Base-by-base conservation (phyloP, 192 early-diverging fungal genomes). In the Anaeromyces robustus region DNA sequence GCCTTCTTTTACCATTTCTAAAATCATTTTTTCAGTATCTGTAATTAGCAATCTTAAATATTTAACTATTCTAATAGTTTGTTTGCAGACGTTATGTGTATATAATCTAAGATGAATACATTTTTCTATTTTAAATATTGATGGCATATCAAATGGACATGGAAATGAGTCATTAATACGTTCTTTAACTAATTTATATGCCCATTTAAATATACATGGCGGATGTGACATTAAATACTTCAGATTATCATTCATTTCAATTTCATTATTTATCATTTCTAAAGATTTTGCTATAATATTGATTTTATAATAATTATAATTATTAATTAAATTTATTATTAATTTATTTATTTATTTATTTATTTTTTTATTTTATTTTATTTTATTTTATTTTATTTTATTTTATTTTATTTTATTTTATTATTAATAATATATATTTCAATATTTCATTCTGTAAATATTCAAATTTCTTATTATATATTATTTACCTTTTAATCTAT, bases 1-100 rank as follows among this genome's bases (percentile, higher is more conserved):
- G 29, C 78, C 81, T 14, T 80, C 79, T 2, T 80, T 43, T 7
- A 83, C 85, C 34, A 92, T 85, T 29, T 82, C 82, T 29, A 80
- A 77, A 1, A 92, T 87, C 30, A 90, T 82, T 26, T 82, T 79
- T 41, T 85, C 80, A 22, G 80, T 80, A 9, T 83, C 85, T 19
- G 82, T 80, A 29, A 68, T 77, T 52, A 82, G 26, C 39, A 83
- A 68, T 78, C 86, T 83, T 0, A 77, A 77, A 85, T 82, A 77
- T 81, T 83, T 26, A 28, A 34, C 52, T 59, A 80, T 86, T 19
- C 80, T 52, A 4, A 43, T 29, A 81, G 82, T n/a, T 84, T 80
- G 29, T 79, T 82, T 14, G 83, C 81, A 29, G 77, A 17, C 18
- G 30, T 39, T 5, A 78, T 16, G n/a, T 77, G 14, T 26, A 30